These are phyloP conservation scores for Coemansia pectinata DNA, from an alignment of 192 early-diverging fungal genomes.

Conservation along the genomic window DNA sequence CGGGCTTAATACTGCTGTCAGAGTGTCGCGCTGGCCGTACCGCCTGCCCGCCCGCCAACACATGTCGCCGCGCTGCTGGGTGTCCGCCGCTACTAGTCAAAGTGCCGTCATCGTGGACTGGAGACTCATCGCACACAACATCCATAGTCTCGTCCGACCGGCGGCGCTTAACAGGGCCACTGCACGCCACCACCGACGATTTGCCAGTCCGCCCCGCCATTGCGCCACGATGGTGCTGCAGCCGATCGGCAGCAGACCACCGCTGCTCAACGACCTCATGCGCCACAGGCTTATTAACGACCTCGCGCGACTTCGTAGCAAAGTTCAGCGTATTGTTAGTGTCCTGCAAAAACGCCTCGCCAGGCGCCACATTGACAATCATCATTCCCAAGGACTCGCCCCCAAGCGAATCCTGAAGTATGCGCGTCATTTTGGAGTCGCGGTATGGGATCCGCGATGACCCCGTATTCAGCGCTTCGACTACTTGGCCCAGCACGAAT, in stretches of 20 bases:
- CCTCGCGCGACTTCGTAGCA: conserved; percentile 62
- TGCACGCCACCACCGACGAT: conserved; percentile 10
- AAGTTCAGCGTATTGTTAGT: conserved; percentile 67
- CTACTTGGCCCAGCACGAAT: conserved; percentile 67
- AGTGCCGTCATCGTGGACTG: background rate
- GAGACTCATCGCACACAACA: background rate
- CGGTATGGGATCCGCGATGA: conserved; percentile 59
- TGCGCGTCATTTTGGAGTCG: conserved; percentile 70
- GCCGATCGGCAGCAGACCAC: conserved; percentile 33
- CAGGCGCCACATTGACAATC: conserved; percentile 68
- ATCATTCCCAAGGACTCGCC: conserved; percentile 64
- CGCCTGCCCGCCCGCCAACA: background rate
- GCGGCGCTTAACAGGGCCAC: conserved; percentile 29
- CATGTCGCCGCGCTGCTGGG: conserved; percentile 2
- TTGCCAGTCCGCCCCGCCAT: conserved; percentile 3
- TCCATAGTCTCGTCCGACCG: conserved; percentile 23
- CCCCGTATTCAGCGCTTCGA: conserved; percentile 64
- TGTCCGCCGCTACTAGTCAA: background rate
- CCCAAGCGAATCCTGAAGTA: conserved; percentile 66
- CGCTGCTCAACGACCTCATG: conserved; percentile 49
- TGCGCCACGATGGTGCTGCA: conserved; percentile 40
- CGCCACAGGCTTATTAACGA: conserved; percentile 60
- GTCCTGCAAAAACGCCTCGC: conserved; percentile 51
- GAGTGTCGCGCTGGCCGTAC: conserved; percentile 11
- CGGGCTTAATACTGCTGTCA: background rate